phyloP scores from a whole-genome alignment of 768 basidiomycete genomes.

The Leucogyrophana mollusca region DNA sequence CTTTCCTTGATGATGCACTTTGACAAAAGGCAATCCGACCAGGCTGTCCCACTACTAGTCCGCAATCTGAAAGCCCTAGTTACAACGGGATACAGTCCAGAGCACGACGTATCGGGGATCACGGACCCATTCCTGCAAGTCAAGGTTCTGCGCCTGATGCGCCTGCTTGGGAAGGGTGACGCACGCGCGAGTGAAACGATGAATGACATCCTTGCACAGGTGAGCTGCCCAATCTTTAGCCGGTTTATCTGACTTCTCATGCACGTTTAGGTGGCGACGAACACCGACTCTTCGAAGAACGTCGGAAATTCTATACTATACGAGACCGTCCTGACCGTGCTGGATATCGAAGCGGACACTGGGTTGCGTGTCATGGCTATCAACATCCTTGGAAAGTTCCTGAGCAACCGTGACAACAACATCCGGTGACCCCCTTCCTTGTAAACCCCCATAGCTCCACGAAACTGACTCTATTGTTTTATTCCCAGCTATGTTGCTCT shows the following conservation, averaged over 20 bases:
- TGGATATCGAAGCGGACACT: conserved; percentile 96
- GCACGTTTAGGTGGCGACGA: conserved; percentile 86
- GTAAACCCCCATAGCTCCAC: neutral
- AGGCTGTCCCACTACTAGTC: conserved; percentile 93
- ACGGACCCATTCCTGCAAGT: conserved; percentile 95
- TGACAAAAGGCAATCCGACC: neutral
- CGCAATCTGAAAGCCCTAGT: conserved; percentile 93
- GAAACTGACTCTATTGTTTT: conserved; percentile 8
- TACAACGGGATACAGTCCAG: conserved; percentile 96
- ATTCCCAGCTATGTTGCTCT: conserved; percentile 88
- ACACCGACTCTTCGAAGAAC: conserved; percentile 96
- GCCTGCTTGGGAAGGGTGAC: conserved; percentile 86
- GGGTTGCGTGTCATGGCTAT: conserved; percentile 98
- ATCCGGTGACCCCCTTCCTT: conserved; percentile 65
- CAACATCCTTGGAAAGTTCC: conserved; percentile 97
- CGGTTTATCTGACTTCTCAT: neutral
- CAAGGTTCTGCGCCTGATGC: conserved; percentile 86
- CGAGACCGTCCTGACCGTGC: conserved; percentile 92
- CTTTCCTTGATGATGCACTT: conserved; percentile 1
- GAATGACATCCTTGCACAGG: conserved; percentile 98
- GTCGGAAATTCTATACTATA: conserved; percentile 98
- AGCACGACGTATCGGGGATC: conserved; percentile 99
- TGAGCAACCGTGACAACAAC: conserved; percentile 97
- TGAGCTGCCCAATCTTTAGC: conserved; percentile 23
- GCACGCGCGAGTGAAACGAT: conserved; percentile 88